These are phyloP conservation scores for Neofusicoccum sp. DNA, from an alignment of 2,329 filamentous ascomycete species.

Conservation along the genomic window DNA sequence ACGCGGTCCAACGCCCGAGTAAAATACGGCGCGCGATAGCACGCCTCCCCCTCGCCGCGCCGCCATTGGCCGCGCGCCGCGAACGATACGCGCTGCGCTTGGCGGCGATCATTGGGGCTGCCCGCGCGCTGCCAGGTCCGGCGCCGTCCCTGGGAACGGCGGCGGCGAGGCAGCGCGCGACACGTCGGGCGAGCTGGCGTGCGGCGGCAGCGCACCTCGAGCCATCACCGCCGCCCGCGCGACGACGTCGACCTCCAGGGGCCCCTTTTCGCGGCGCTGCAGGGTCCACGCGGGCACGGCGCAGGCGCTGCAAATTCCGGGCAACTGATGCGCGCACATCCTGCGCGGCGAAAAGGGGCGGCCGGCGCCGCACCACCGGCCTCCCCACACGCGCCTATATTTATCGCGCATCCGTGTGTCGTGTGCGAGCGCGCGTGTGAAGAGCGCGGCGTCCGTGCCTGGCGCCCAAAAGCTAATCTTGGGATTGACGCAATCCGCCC, in stretches of 20 bases:
- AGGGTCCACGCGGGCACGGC: slow-evolving; percentile 11
- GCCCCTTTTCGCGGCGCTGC: slow-evolving; percentile 11
- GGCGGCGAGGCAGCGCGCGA: not conserved
- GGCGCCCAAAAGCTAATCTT: slow-evolving; percentile 6
- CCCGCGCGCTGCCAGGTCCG: slow-evolving; percentile 2
- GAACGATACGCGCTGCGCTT: slow-evolving; percentile 1
- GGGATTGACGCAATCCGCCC: slow-evolving; percentile 17
- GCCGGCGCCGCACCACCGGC: not conserved
- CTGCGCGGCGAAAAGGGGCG: slow-evolving; percentile 8
- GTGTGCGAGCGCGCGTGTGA: not conserved
- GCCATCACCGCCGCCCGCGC: not conserved
- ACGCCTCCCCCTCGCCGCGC: not conserved
- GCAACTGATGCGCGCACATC: slow-evolving; percentile 3
- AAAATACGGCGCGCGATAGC: slow-evolving; percentile 6
- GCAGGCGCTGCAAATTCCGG: slow-evolving; percentile 6
- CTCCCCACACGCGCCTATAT: slow-evolving; percentile 20
- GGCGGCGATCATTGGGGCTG: not conserved
- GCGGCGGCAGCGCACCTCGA: no score
- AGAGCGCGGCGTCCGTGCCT: slow-evolving; percentile 12
- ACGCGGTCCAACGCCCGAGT: slow-evolving; percentile 9
- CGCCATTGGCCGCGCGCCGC: slow-evolving; percentile 4
- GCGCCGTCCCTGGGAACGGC: not conserved
- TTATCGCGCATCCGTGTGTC: slow-evolving; percentile 11
- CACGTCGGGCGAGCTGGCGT: not conserved
- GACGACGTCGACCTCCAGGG: not conserved